Evolutionary conservation across 257 asterid genomes (phyloP), one percentile per base, ranked within the genome.

Genomic region (Primulina eburnea): DNA sequence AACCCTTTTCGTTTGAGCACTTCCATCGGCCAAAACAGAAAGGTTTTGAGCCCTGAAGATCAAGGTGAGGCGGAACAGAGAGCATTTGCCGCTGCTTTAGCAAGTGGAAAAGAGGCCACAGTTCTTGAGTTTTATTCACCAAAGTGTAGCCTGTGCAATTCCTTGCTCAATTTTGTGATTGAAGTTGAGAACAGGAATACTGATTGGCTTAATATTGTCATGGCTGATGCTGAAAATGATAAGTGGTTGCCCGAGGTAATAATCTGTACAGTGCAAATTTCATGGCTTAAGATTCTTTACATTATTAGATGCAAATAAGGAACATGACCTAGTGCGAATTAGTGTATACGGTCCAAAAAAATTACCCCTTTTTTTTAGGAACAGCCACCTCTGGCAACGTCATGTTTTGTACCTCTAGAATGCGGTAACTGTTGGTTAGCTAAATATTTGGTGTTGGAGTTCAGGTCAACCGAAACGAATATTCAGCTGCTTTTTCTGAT

Each of bases 211-310:
- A 86, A 81, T 75, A 79, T 92, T 68, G 93, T 87, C 62, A 77
- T 87, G 90, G 95, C 86, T 62, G 97, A 86, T 81, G 95, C 96
- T 0, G 96, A 86, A 74, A 87, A 87, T 60, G 80, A 83, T 60
- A 70, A 69, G 53, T 91, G 97, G 97, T 74, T 91, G 73, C 97
- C 97, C 38, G 96, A 91, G 96, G 97, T 91, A 72, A 26, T 68
- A 53, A 21, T 33, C 24, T n/a, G 34, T 0, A 2, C 55, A 11
- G 6, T 59, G 60, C 8, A 16, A 26, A 28, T 14, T 17, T 47
- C 55, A 43, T 17, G 50, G 28, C 50, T 47, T 70, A 20, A 70
- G 5, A 60, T 10, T 20, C 11, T 43, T 29, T 9, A 16, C 7
- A n/a, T 28, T n/a, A 11, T 43, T 43, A 5, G 21, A 60, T 26